Evolutionary conservation across 169 alveolate genomes (phyloP), one percentile per base, ranked within the genome.

Genomic region (Theileria parva): DNA sequence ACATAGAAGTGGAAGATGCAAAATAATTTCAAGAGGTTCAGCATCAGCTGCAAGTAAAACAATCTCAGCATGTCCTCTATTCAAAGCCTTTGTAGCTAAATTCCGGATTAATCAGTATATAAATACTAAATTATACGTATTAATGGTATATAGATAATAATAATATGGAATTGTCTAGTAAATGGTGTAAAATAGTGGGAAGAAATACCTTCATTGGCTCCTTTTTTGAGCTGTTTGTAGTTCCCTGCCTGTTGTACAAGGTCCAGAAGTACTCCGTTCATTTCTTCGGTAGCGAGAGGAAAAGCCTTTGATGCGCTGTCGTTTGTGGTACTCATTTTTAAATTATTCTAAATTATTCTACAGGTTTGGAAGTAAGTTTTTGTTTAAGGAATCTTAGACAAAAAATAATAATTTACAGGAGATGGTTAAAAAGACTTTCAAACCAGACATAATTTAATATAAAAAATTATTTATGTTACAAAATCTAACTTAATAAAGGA

Each of bases 41-140:
- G 99, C 98, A 89, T 98, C 99, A 28, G 99, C 99, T 39, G 99
- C 99, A 74, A 98, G 88, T 44, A 98, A 92, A 63, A 98, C 96
- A 69, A 98, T 83, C 83, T 98, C 99, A 25, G 99, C 98, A 23
- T 95, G 91, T 44, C 99, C 99, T 72, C 99, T 93, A 88, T 96
- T 97, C 69, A 98, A 91, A 37, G 98, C 94, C 95, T 98, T 98
- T 1, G 99, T 97, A 48, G 99, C 98, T 92, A 94, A 93, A 92
- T 37, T 37, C 48, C 48, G 85, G 86, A 34, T 93, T 74, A 84
- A 39, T 81, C 59, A 9, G 6, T 59, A 23, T 34, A 32, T 74
- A 70, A 71, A 80, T 74, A 63, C 59, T 53, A 19, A 4, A n/a
- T 63, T 44, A 34, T 7, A 34, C 15, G 19, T 23, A 21, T 57